A percentile compares a stretch with the other conserved stretches of the same genome.
Evolutionary conservation across 495 filamentous ascomycete genomes (phyloP).

Genomic region (Neurospora sp.): DNA sequence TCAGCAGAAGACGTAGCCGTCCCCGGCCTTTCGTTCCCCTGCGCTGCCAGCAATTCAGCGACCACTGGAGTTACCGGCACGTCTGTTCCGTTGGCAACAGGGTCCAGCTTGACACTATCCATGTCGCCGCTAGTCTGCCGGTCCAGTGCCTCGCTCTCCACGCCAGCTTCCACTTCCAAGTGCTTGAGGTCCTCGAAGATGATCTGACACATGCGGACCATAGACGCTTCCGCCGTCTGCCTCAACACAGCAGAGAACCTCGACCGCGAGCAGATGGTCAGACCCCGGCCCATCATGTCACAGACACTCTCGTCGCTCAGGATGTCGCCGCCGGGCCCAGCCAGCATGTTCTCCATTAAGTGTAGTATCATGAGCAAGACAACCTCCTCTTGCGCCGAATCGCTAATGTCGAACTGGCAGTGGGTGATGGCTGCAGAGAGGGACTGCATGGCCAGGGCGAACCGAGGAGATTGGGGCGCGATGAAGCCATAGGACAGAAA

Average conservation of each 20-base stretch:
- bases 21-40: conserved; percentile 29
- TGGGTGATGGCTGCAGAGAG: conserved; percentile 93
- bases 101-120: conserved; percentile 78
- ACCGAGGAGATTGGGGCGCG: conserved; percentile 65
- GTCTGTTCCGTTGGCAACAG: conserved; percentile 65
- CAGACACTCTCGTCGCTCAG: conserved; percentile 95
- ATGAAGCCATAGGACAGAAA: conserved; percentile 95
- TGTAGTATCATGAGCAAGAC: conserved; percentile 89
- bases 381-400: conserved; percentile 89
- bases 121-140: conserved; percentile 53
- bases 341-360: conserved; percentile 96
- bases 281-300: conserved; percentile 97
- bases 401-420: conserved; percentile 93
- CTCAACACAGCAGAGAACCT: conserved; percentile 85
- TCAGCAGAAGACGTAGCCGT: conserved; percentile 35
- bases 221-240: conserved; percentile 87
- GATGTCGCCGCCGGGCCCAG: conserved; percentile 80
- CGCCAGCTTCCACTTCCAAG: conserved; percentile 60
- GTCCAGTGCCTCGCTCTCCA: conserved; percentile 49
- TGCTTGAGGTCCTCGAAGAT: conserved; percentile 89
- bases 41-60: background rate
- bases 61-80: conserved; percentile 14
- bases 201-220: conserved; percentile 97
- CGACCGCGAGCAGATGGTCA: conserved; percentile 95
- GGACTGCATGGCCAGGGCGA: conserved; percentile 86